Base-by-base conservation (phyloP, 768 basidiomycete genomes). In the Tephrocybe sp. region DNA sequence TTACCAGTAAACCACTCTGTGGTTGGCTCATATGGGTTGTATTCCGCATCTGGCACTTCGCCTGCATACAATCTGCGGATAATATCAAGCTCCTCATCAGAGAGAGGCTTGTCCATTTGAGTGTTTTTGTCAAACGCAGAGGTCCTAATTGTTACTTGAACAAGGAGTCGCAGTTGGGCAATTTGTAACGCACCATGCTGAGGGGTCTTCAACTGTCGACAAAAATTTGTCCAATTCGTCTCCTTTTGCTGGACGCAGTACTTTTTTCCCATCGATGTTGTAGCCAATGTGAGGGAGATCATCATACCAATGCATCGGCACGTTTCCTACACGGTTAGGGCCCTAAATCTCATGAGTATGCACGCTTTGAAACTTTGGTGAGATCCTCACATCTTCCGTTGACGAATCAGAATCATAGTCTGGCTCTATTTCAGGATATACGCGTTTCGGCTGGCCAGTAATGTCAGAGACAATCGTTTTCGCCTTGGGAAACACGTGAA, bases 211-310 rank as follows among this genome's bases (percentile, higher is more conserved):
- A 9, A 95, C 87, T 1, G 93, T 96, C 47, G 86, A 76, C 51
- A 99, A 71, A 74, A 99, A 99, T 68, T 91, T 97, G 75, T 99
- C 97, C 44, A 99, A 73, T 67, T 98, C 97, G 63, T 99, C 97
- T 36, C 94, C 94, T 59, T 87, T 85, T 35, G 93, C 96, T 11
- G 97, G 95, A 45, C 93, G 87, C 55, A 98, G 78, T 40, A 99
- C 86, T 65, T 87, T 87, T 72, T 92, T 96, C 46, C 97, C 97
- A 65, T 94, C 83, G 59, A 98, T 85, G 67, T 93, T 83, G 70
- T 99, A 99, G 38, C 97, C 97, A 63, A 99, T 81, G 69, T 99
- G 97, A n/a, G 97, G 97, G 58, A 99, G 75, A 74, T 98, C 95
- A 65, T 98, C 97, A 67, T 99, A 99, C 94, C 96, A 99, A 62